Percentiles rank a stretch among this genome's conserved stretches.
Conservation (phyloP, 2,329 filamentous ascomycete species). For the Passalora sequoiae region DNA sequence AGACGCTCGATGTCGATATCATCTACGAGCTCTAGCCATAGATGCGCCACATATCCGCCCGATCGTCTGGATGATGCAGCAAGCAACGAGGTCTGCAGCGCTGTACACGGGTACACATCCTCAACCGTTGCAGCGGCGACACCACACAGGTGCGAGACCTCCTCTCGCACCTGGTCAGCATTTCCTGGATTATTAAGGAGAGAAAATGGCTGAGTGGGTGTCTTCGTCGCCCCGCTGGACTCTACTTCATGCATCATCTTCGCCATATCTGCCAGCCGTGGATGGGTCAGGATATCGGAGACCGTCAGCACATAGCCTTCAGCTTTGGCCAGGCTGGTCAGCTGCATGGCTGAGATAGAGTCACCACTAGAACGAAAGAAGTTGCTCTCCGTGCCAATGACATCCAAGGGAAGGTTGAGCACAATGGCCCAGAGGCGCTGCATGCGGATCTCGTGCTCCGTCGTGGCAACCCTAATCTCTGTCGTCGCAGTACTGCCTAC, state of each 20-base stretch:
- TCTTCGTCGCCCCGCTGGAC: neutral
- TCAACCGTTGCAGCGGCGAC: constrained; percentile 32
- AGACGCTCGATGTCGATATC: constrained; percentile 32
- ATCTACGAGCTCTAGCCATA: neutral
- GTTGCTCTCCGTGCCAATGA: constrained; percentile 29
- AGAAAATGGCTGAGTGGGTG: neutral
- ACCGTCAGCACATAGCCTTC: neutral
- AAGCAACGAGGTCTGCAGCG: constrained; percentile 51
- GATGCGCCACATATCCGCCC: constrained; percentile 50
- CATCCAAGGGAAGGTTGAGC: neutral
- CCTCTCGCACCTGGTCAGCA: neutral
- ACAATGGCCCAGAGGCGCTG: neutral
- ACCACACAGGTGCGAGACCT: constrained; percentile 8
- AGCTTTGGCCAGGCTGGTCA: constrained; percentile 26
- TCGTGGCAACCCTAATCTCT: no score
- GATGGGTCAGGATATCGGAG: neutral
- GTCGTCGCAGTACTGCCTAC: neutral
- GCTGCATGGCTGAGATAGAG: constrained; percentile 43
- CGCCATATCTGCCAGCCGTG: neutral
- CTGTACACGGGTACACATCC: constrained; percentile 46
- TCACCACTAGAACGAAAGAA: constrained; percentile 46
- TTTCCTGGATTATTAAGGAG: neutral
- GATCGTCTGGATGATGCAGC: constrained; percentile 48
- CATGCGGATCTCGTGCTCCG: neutral
- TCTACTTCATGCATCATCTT: neutral